phyloP scores from a whole-genome alignment of 176 grass and related monocot species.

The Musa acuminata region DNA sequence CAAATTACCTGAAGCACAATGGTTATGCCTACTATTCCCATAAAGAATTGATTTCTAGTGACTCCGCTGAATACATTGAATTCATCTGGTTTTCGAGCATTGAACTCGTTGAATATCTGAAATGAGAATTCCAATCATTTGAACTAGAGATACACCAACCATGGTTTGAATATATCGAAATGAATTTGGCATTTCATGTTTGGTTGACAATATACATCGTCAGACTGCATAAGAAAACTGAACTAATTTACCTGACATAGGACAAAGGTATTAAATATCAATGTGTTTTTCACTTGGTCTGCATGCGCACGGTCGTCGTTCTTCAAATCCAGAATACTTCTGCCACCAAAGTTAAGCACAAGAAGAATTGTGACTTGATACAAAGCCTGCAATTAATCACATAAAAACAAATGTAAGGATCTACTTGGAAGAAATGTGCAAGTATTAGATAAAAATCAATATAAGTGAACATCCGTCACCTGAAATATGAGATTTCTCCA shows the following conservation, averaged over 20 bases:
- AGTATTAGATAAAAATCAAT: background rate
- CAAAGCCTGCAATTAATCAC: conserved; percentile 46
- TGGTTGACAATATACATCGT: background rate
- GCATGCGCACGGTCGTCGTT: conserved; percentile 51
- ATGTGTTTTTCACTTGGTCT: conserved; percentile 76
- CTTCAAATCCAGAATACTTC: conserved; percentile 54
- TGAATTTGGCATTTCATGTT: no score
- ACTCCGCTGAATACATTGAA: conserved; percentile 79
- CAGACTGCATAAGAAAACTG: conserved; percentile 3
- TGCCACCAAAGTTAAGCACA: conserved; percentile 63
- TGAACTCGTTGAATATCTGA: conserved; percentile 90
- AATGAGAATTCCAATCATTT: background rate
- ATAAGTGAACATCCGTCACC: conserved; percentile 28
- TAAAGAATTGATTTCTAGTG: conserved; percentile 54
- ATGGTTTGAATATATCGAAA: background rate
- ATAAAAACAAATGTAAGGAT: conserved; percentile 2
- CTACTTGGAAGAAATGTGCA: background rate
- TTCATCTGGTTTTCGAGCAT: conserved; percentile 73
- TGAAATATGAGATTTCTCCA: conserved; percentile 93
- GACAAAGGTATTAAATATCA: conserved; percentile 98
- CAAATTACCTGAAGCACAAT: conserved; percentile 67
- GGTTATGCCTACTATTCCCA: conserved; percentile 53
- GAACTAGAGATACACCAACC: background rate
- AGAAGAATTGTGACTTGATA: conserved; percentile 81
- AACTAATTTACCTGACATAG: conserved; percentile 66